Base-by-base conservation (phyloP, 495 filamentous ascomycete genomes). In the Xylaria telfairii region DNA sequence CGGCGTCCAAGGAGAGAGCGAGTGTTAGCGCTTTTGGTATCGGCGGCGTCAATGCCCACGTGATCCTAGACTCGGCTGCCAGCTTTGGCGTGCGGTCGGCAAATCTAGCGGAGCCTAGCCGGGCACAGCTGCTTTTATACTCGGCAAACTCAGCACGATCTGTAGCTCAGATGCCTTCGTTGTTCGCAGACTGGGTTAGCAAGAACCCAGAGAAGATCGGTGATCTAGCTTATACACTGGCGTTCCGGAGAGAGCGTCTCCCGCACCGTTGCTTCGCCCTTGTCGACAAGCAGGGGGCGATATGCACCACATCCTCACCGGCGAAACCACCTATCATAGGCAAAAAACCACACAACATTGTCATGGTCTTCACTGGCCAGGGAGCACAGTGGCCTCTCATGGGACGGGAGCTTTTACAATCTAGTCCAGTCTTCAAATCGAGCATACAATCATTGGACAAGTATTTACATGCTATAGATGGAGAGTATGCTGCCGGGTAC, bases 31-130 rank as follows among this genome's bases (percentile, higher is more conserved):
- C 77, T 13, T 85, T 85, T 62, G 86, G 84, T 2, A 83, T 81
- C 44, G 86, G 86, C 0, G 86, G 86, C 13, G 71, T 83, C 1
- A 88, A 88, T 62, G 81, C 81, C 1, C 84, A 87, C 68, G 80
- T 78, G 13, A 79, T 86, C n/a, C 10, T 85, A n/a, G 81, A 86
- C 12, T 77, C 75, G 3, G 70, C 70, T n/a, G 71, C 53, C 17
- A 15, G 21, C 3, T 63, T 68, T 1, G 21, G 44, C 12, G 10
- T 46, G 10, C 44, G 3, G 10, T 46, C 44, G 4, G 57, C 51
- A 17, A 32, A 28, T 30, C 51, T 0, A 13, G 51, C 7, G 6
- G 51, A 7, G 9, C 30, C 32, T 15, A 63, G 34, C 13, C 47
- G 56, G 32, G 69, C 76, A 30, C 72, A 77, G 53, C 54, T 77